phyloP scores from a whole-genome alignment of 768 basidiomycete species.

The Suillus alpinus region DNA sequence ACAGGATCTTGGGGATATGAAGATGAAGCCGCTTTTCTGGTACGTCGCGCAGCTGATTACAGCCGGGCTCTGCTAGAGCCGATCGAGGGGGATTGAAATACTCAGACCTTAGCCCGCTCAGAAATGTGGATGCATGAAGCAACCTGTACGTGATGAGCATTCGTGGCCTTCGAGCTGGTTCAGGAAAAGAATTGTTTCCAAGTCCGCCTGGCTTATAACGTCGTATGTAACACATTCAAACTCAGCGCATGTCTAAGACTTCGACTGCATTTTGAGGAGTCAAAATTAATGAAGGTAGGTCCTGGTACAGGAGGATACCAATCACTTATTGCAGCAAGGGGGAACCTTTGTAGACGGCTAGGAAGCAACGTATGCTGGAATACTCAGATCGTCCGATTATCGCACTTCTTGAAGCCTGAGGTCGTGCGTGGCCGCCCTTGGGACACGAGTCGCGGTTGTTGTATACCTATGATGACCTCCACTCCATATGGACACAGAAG shows the following conservation, averaged over 20 bases:
- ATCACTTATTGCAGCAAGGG: not conserved
- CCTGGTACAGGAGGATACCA: too few relatives aligned
- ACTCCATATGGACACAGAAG: not conserved
- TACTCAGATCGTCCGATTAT: not conserved
- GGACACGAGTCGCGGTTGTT: not conserved
- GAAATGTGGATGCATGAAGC: constrained; percentile 31
- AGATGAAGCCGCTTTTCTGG: constrained; percentile 51
- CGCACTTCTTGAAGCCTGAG: not conserved
- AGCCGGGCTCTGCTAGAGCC: constrained; percentile 58
- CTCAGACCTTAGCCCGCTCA: constrained; percentile 83
- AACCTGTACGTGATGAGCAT: constrained; percentile 55
- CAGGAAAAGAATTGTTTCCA: not conserved
- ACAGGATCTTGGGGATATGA: constrained; percentile 41
- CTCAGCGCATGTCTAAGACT: not conserved
- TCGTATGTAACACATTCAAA: not conserved
- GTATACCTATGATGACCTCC: not conserved
- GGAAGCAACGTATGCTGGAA: not conserved
- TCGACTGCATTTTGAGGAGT: too few relatives aligned
- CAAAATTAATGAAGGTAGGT: too few relatives aligned
- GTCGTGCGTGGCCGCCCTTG: not conserved
- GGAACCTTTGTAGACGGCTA: not conserved
- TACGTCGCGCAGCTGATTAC: constrained; percentile 56
- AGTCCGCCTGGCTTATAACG: not conserved
- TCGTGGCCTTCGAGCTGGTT: constrained; percentile 57
- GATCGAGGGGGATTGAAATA: constrained; percentile 58